Evolutionary conservation across 345 rosid species (phyloP).

Genomic region (Camelina neglecta): DNA sequence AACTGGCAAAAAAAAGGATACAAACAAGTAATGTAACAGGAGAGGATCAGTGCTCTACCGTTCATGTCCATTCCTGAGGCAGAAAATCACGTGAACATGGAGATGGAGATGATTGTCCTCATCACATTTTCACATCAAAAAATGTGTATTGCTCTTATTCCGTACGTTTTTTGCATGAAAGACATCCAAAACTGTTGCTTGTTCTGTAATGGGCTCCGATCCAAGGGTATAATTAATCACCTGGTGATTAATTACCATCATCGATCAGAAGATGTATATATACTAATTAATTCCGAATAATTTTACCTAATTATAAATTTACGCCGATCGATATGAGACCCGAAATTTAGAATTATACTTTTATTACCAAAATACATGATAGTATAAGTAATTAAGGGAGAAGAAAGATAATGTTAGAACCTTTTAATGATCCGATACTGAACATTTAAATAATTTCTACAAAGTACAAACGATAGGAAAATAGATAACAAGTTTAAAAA

Average conservation of each 20-base stretch:
- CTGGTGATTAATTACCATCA: neutral
- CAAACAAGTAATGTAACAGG: neutral
- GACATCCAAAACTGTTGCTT: neutral
- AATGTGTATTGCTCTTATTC: neutral
- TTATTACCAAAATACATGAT: neutral
- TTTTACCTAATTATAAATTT: neutral
- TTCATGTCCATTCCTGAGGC: neutral
- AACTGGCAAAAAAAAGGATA: neutral
- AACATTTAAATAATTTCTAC: neutral
- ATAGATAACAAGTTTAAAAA: neutral
- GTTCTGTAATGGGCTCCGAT: neutral
- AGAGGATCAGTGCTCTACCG: neutral
- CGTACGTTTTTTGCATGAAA: neutral
- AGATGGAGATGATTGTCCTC: neutral
- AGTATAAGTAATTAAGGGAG: neutral
- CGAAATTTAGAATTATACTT: neutral
- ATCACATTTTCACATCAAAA: neutral
- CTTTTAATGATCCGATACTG: neutral
- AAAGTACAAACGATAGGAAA: neutral
- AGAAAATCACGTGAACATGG: neutral
- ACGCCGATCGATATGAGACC: neutral
- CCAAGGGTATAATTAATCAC: neutral
- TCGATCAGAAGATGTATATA: neutral
- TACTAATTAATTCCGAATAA: neutral
- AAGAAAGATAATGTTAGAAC: neutral